These are phyloP conservation scores for Termitomyces sp. DNA, from an alignment of 768 basidiomycete genomes.

Conservation along the genomic window DNA sequence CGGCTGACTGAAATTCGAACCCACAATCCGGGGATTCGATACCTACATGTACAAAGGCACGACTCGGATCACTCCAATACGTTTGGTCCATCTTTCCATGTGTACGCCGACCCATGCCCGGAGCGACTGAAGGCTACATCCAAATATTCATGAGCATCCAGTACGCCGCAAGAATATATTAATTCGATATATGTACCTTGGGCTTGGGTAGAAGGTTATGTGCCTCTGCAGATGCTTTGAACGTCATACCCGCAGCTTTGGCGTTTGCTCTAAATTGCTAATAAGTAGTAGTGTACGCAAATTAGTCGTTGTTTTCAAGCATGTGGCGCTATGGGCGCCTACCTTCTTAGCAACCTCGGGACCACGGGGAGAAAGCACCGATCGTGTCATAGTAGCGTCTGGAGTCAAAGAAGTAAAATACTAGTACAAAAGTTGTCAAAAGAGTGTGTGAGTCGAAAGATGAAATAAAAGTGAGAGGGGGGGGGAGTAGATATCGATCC, in stretches of 20 bases:
- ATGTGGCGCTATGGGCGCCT: not conserved
- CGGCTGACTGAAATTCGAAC: not conserved
- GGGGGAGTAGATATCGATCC: too few species aligned
- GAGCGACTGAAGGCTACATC: conserved; percentile 1
- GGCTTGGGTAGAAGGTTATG: conserved; percentile 1
- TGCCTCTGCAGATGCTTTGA: conserved; percentile 4
- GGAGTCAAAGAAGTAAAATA: not conserved
- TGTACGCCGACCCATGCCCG: conserved; percentile 9
- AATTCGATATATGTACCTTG: conserved; percentile 3
- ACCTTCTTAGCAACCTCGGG: conserved; percentile 9
- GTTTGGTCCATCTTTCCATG: conserved; percentile 2
- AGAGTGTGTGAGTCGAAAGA: too few species aligned
- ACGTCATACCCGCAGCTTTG: conserved; percentile 6
- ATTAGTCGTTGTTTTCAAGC: not conserved
- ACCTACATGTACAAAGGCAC: not conserved
- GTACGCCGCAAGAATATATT: too few species aligned
- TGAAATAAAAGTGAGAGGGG: too few species aligned
- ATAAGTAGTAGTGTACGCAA: too few species aligned
- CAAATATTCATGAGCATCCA: too few species aligned
- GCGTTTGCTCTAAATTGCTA: conserved; percentile 6
- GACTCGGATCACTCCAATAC: conserved; percentile 3
- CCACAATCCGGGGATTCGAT: not conserved
- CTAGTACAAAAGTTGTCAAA: not conserved
- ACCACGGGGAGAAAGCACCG: not conserved
- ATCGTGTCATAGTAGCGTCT: not conserved